Percentiles rank a stretch among this genome's conserved stretches.
These are phyloP conservation scores for Polyplosphaeria fusca DNA, from an alignment of 495 filamentous ascomycete species.

Conservation along the genomic window DNA sequence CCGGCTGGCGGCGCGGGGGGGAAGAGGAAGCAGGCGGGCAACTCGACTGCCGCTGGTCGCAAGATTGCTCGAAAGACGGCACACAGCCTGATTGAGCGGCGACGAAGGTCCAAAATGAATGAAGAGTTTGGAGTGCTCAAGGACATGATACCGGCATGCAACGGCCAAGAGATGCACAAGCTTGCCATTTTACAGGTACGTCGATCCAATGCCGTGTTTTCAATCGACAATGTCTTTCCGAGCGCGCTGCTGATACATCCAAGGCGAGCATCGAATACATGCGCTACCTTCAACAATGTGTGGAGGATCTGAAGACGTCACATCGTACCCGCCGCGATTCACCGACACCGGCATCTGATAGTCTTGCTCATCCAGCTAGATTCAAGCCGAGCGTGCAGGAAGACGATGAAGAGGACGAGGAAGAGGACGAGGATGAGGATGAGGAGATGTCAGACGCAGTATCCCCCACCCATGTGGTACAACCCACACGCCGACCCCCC, in stretches of 20 bases:
- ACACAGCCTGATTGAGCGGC: conserved; percentile 88
- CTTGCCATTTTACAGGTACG: conserved; percentile 87
- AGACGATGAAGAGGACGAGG: conserved; percentile 18
- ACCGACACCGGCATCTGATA: conserved; percentile 1
- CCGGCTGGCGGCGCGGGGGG: conserved; percentile 41
- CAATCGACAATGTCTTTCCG: no score
- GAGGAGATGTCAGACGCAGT: conserved; percentile 37
- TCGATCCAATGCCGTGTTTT: neutral
- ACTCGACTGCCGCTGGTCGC: conserved; percentile 74
- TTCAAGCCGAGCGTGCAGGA: neutral
- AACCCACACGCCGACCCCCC: conserved; percentile 8
- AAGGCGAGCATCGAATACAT: conserved; percentile 96
- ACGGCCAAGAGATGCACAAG: conserved; percentile 95
- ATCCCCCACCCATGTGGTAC: conserved; percentile 14
- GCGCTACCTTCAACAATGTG: conserved; percentile 87
- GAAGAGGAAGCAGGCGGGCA: conserved; percentile 65
- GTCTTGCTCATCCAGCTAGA: neutral
- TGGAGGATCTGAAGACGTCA: conserved; percentile 71
- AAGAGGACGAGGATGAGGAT: conserved; percentile 37
- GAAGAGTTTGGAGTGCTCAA: conserved; percentile 95
- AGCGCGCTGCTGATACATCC: neutral
- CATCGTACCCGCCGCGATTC: conserved; percentile 33
- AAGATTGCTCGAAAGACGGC: conserved; percentile 97
- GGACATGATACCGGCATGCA: conserved; percentile 91
- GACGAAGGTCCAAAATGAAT: conserved; percentile 96